These are phyloP conservation scores for Aspergillus neoniger DNA, from an alignment of 2,329 filamentous ascomycete genomes.

Conservation along the genomic window DNA sequence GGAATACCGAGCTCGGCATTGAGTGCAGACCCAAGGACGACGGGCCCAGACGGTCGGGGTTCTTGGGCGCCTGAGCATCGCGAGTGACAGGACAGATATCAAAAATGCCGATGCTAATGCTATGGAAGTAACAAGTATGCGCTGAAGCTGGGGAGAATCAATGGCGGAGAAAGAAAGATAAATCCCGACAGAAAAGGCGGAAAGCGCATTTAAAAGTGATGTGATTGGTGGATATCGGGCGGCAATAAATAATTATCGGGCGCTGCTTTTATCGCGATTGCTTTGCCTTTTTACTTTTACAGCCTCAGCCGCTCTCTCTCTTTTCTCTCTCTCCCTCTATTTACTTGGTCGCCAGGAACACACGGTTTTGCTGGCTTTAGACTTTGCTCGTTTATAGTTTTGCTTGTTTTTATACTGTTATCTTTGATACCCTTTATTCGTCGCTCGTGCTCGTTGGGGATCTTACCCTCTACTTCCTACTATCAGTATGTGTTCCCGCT, in stretches of 20 bases:
- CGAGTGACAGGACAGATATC: neutral
- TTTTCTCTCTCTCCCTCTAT: neutral
- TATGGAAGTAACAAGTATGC: neutral
- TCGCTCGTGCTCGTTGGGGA: neutral
- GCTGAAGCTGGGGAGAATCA: neutral
- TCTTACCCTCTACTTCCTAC: neutral
- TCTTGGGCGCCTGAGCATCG: slow-evolving; percentile 32
- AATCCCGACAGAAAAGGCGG: slow-evolving; percentile 11
- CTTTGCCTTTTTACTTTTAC: neutral
- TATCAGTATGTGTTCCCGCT: slow-evolving; percentile 19
- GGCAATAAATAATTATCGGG: slow-evolving; percentile 6
- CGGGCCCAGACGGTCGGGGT: slow-evolving; percentile 27
- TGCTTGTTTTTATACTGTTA: neutral
- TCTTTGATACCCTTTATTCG: neutral
- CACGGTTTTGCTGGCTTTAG: neutral
- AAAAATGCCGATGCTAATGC: neutral
- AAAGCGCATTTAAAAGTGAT: neutral
- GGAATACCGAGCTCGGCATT: slow-evolving; percentile 38
- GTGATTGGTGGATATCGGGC: slow-evolving; percentile 4
- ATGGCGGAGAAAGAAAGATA: neutral
- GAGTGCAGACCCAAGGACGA: slow-evolving; percentile 40
- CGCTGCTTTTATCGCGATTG: neutral
- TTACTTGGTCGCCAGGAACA: neutral
- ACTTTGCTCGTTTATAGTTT: neutral
- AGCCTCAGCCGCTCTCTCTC: neutral